Base-by-base conservation (phyloP, 2,329 filamentous ascomycete genomes). In the Fusarium compactum region DNA sequence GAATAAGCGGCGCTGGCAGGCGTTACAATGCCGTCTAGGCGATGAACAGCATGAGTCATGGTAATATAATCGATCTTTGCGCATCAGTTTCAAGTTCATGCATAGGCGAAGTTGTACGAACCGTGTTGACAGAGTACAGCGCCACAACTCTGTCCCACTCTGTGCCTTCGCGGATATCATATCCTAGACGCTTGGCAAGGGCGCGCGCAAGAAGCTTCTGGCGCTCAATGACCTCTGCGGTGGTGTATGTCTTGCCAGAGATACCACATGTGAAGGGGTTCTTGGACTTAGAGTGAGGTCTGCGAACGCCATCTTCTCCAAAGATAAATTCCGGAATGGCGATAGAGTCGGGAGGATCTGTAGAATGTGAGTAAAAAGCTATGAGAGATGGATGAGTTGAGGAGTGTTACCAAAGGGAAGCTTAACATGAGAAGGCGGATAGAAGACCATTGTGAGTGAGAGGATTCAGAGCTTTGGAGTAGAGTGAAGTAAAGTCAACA, bases 121-220 rank as follows among this genome's bases (percentile, higher is more conserved):
- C 91, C 30, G 92, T 93, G 77, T 97, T 97, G 63, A 94, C 80
- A n/a, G 91, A 90, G 81, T 93, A 97, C 29, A 95, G 83, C 7
- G 85, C 91, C 50, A 93, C 83, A 25, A 95, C 91, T 78, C 94
- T 94, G 75, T 96, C 92, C 91, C 91, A 96, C 77, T 95, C 92
- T 0, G 88, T 88, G 15, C 91, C 92, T 60, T 89, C 79, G 71
- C 92, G 90, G 10, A 91, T 89, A 47, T 85, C 79, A 86, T 92
- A 94, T 45, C 88, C 90, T 63, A 96, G 85, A 68, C 92, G 89
- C 77, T 92, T 90, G 43, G 87, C 86, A 34, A 97, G 81, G 24
- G 87, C 90, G 62, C 91, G 87, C 18, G 93, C 87, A 24, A 96
- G 84, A 56, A 82, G 84, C 29, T 93, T 90, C 12, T 92, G 87